These are phyloP conservation scores for Ogataea zsoltii DNA, from an alignment of 805 yeast genomes.

Conservation along the genomic window DNA sequence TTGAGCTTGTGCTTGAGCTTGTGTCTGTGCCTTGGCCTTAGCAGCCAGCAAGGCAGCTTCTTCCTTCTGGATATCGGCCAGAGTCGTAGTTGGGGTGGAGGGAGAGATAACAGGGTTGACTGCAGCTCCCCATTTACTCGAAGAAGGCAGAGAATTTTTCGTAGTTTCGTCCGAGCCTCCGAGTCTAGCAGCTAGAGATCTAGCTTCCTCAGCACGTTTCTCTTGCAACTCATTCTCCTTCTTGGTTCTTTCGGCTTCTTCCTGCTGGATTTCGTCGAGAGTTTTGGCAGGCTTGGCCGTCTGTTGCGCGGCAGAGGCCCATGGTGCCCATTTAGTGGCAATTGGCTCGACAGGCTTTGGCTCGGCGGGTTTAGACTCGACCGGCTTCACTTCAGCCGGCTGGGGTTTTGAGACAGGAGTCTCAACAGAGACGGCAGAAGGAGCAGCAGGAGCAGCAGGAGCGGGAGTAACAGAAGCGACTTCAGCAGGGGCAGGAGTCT, in stretches of 20 bases:
- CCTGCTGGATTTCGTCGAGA: constrained; percentile 62
- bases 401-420: no score
- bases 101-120: constrained; percentile 30
- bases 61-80: constrained; percentile 64
- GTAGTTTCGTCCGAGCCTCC: constrained; percentile 18
- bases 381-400: no score
- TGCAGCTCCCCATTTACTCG: constrained; percentile 43
- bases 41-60: constrained; percentile 40
- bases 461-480: constrained; percentile 1
- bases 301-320: constrained; percentile 23
- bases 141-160: constrained; percentile 35
- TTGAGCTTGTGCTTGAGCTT: constrained; percentile 1
- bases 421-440: neutral
- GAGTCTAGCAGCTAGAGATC: constrained; percentile 22
- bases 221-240: constrained; percentile 17
- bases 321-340: constrained; percentile 42
- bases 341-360: constrained; percentile 32
- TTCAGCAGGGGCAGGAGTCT: neutral
- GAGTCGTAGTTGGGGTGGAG: constrained; percentile 39
- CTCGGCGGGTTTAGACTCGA: no score
- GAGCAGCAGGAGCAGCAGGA: neutral
- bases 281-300: constrained; percentile 45
- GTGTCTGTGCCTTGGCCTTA: constrained; percentile 27
- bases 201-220: constrained; percentile 26
- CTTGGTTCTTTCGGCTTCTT: constrained; percentile 40